Percentiles rank a stretch among this genome's conserved stretches.
phyloP scores from a whole-genome alignment of 2,329 filamentous ascomycete species.

The Piedraia hortae region DNA sequence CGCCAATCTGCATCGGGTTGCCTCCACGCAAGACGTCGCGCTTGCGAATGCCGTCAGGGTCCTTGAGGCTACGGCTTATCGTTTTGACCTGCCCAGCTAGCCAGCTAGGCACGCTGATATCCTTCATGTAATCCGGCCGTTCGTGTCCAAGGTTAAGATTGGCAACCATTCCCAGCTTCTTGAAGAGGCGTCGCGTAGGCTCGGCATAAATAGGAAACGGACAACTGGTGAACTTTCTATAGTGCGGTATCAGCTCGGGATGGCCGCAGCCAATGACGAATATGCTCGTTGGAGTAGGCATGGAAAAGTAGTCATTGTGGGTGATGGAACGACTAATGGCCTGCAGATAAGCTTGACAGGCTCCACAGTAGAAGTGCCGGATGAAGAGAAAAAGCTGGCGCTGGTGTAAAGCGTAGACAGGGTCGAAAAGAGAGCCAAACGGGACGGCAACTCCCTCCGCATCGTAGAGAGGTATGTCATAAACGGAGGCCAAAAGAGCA shows the following conservation, averaged over 20 bases:
- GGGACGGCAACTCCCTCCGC: conserved; percentile 28
- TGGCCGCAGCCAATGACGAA: conserved; percentile 15
- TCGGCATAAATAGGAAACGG: conserved; percentile 15
- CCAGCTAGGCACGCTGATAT: conserved; percentile 11
- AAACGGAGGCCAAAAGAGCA: conserved; percentile 9
- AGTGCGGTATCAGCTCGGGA: conserved; percentile 13
- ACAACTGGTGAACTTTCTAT: conserved; percentile 12
- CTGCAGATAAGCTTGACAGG: conserved; percentile 14
- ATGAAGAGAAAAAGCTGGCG: conserved; percentile 16
- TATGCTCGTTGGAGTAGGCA: conserved; percentile 13
- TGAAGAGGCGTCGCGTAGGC: conserved; percentile 12
- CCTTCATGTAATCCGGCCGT: conserved; percentile 14
- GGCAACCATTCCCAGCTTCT: conserved; percentile 12
- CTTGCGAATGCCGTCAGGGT: conserved; percentile 10
- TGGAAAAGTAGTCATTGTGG: conserved; percentile 13
- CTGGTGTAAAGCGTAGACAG: conserved; percentile 14
- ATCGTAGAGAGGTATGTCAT: conserved; percentile 26
- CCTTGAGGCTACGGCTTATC: conserved; percentile 7
- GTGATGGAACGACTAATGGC: conserved; percentile 11
- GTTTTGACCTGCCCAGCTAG: conserved; percentile 9
- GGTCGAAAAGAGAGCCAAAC: conserved; percentile 36
- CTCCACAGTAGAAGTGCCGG: conserved; percentile 17
- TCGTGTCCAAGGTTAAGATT: conserved; percentile 10
- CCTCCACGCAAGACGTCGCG: conserved; percentile 12
- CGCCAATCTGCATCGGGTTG: conserved; percentile 15